phyloP scores from a whole-genome alignment of 164 flowering plant species.

The Chimonanthus praecox region DNA sequence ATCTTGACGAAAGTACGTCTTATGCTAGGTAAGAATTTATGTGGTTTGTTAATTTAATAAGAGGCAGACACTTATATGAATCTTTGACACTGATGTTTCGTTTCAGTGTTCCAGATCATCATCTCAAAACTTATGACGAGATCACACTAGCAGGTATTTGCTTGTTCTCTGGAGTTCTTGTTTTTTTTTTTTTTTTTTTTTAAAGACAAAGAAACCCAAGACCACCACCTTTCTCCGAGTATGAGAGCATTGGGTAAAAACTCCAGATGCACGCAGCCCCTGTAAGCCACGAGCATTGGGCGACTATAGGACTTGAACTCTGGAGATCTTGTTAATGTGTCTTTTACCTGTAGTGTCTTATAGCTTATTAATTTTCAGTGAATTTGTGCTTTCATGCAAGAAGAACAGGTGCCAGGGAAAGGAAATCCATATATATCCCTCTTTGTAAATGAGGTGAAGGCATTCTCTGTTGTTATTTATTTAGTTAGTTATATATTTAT shows the following conservation, averaged over 20 bases:
- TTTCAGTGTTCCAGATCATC: conserved; percentile 47
- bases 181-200: background rate
- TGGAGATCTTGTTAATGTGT: too few relatives aligned
- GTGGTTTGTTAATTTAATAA: background rate
- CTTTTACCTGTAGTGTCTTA: too few relatives aligned
- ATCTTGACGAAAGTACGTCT: conserved; percentile 30
- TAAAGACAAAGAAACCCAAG: too few relatives aligned
- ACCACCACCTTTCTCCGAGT: background rate
- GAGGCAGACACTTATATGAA: background rate
- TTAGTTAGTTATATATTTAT: background rate
- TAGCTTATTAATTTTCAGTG: too few relatives aligned
- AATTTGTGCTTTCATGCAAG: background rate
- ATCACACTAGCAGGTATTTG: conserved; percentile 69
- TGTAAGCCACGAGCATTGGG: too few relatives aligned
- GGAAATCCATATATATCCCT: conserved; percentile 52
- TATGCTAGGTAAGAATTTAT: conserved; percentile 29
- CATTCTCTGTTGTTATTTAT: background rate
- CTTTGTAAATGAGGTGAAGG: conserved; percentile 53
- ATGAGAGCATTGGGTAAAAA: too few relatives aligned
- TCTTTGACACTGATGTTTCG: background rate
- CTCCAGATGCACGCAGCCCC: background rate
- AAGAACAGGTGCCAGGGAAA: conserved; percentile 56
- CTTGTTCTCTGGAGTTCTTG: background rate
- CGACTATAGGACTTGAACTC: too few relatives aligned
- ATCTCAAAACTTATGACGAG: conserved; percentile 55